Evolutionary conservation across 2,329 filamentous ascomycete genomes (phyloP).

Genomic region (Fusarium sp.): DNA sequence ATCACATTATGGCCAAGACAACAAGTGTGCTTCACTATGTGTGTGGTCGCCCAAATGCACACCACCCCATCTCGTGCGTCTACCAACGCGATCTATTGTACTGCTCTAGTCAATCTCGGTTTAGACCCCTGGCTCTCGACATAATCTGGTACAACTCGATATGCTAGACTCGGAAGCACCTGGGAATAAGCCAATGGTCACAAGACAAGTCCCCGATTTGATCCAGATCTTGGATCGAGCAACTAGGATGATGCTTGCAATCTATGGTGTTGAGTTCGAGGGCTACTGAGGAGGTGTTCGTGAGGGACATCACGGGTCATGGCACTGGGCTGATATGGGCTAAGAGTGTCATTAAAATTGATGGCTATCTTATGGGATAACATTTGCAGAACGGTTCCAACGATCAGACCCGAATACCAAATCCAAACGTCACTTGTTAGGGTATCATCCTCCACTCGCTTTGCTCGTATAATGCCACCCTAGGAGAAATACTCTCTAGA

Average conservation of each 20-base stretch:
- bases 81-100: slow-evolving; percentile 24
- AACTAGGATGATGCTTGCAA: slow-evolving; percentile 20
- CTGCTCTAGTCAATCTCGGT: slow-evolving; percentile 36
- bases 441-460: slow-evolving; percentile 14
- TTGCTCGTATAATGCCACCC: not conserved
- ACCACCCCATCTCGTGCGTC: slow-evolving; percentile 19
- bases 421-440: not conserved
- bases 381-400: not conserved
- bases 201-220: slow-evolving; percentile 14
- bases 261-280: not conserved
- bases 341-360: not conserved
- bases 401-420: not conserved
- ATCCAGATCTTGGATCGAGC: slow-evolving; percentile 6
- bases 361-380: not conserved
- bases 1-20: not conserved
- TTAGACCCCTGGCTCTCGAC: slow-evolving; percentile 39
- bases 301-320: not conserved
- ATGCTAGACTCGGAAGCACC: slow-evolving; percentile 28
- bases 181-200: slow-evolving; percentile 29
- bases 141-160: slow-evolving; percentile 43
- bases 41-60: not conserved
- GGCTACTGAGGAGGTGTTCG: not conserved
- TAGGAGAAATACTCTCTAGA: slow-evolving; percentile 51
- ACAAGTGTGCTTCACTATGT: not conserved
- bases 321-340: not conserved